These are phyloP conservation scores for Passalora sequoiae DNA, from an alignment of 2,329 filamentous ascomycete species.

Conservation along the genomic window DNA sequence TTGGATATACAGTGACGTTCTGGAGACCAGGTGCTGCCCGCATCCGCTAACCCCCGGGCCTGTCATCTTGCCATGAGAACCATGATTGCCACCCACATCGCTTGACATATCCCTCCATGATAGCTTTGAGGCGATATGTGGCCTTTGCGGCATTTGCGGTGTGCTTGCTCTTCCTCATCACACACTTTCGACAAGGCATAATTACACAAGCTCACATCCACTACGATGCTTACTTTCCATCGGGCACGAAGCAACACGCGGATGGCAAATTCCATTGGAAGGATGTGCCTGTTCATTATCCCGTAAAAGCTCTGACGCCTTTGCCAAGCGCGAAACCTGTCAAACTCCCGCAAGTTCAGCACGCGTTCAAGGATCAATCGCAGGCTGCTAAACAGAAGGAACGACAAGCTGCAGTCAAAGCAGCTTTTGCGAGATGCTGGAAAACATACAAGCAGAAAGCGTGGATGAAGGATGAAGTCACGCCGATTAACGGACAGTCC, in stretches of 20 bases:
- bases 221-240: conserved; percentile 17
- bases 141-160: conserved; percentile 18
- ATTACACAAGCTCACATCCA: conserved; percentile 13
- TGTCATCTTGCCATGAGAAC: background rate
- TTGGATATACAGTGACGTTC: too few species aligned
- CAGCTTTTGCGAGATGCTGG: conserved; percentile 43
- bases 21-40: background rate
- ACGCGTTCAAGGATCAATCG: conserved; percentile 37
- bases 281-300: conserved; percentile 38
- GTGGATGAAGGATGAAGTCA: conserved; percentile 48
- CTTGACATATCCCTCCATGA: too few species aligned
- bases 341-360: conserved; percentile 41
- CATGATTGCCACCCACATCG: background rate
- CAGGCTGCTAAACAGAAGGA: conserved; percentile 31
- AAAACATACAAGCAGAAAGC: conserved; percentile 41
- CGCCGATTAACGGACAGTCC: conserved; percentile 39
- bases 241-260: conserved; percentile 8
- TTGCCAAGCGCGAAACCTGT: conserved; percentile 37
- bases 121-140: background rate
- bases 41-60: background rate
- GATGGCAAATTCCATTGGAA: conserved; percentile 37
- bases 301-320: conserved; percentile 33
- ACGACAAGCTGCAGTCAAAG: conserved; percentile 38
- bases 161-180: conserved; percentile 35
- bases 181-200: conserved; percentile 31